Evolutionary conservation across 176 grass and related monocot genomes (phyloP).

Genomic region (Lolium perenne): DNA sequence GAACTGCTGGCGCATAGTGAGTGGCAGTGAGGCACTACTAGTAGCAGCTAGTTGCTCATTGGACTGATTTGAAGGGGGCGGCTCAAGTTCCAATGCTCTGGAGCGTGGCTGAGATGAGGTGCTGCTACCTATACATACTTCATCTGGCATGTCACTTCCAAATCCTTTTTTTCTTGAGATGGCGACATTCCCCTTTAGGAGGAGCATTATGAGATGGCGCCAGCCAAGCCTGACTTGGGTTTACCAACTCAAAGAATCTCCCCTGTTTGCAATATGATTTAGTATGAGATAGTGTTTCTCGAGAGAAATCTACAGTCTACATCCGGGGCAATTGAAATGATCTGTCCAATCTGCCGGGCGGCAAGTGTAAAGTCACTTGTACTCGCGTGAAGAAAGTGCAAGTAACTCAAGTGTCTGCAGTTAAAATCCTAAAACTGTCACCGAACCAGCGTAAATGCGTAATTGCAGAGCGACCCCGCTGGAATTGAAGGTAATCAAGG

Average conservation of each 20-base stretch:
- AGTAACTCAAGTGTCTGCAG: not conserved
- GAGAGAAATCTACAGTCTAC: not conserved
- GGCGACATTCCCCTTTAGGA: constrained; percentile 20
- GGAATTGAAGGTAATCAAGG: not conserved
- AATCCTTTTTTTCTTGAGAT: not conserved
- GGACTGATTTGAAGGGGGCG: constrained; percentile 36
- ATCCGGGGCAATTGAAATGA: not conserved
- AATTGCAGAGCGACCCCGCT: too few relatives aligned
- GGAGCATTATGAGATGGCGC: constrained; percentile 31
- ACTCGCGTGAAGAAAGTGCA: not conserved
- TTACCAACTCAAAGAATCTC: not conserved
- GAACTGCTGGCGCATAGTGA: constrained; percentile 10
- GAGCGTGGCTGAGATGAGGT: constrained; percentile 29
- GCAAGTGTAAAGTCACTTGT: not conserved
- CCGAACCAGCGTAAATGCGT: not conserved
- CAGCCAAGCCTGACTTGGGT: not conserved
- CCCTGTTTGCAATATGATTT: not conserved
- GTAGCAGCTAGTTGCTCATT: constrained; percentile 12
- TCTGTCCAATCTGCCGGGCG: not conserved
- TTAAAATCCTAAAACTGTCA: not conserved
- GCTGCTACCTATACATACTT: constrained; percentile 20
- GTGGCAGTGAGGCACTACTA: not conserved
- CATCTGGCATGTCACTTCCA: constrained; percentile 48
- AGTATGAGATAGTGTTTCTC: not conserved
- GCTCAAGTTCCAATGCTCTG: constrained; percentile 46